Conservation (phyloP, 2,329 filamentous ascomycete species). For the Penicillium sumatraense region DNA sequence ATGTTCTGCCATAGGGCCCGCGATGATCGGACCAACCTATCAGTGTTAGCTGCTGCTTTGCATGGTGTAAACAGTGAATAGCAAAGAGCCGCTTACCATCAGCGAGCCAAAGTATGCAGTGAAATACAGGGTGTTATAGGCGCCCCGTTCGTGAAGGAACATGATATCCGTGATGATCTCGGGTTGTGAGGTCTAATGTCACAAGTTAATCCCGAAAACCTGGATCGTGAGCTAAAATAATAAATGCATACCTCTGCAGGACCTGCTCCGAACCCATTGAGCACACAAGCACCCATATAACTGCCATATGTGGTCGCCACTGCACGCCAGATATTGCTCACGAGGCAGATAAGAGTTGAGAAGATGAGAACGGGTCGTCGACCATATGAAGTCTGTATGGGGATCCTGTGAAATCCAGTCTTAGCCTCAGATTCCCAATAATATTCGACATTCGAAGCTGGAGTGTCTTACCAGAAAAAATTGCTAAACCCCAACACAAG, state of each 20-base stretch:
- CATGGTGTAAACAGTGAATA: too few species aligned
- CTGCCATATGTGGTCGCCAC: slow-evolving; percentile 61
- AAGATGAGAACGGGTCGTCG: slow-evolving; percentile 59
- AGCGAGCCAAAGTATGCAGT: slow-evolving; percentile 65
- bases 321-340: slow-evolving; percentile 62
- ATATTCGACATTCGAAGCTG: too few species aligned
- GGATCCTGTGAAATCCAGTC: slow-evolving; percentile 49
- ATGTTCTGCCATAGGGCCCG: slow-evolving; percentile 64
- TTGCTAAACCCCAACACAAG: slow-evolving; percentile 64
- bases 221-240: not conserved
- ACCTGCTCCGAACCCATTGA: slow-evolving; percentile 67
- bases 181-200: slow-evolving; percentile 59
- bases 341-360: slow-evolving; percentile 58
- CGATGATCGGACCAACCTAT: slow-evolving; percentile 60
- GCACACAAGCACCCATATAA: slow-evolving; percentile 67
- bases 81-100: slow-evolving; percentile 50
- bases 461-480: slow-evolving; percentile 57
- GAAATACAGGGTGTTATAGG: slow-evolving; percentile 66
- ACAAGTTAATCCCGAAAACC: not conserved
- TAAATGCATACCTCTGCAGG: slow-evolving; percentile 54
- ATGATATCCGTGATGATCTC: slow-evolving; percentile 68
- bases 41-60: not conserved
- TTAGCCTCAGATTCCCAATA: not conserved
- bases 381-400: slow-evolving; percentile 60
- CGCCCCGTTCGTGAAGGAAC: slow-evolving; percentile 68